Base-by-base conservation (phyloP, 2,329 filamentous ascomycete genomes). In the Paramyrothecium roridum region DNA sequence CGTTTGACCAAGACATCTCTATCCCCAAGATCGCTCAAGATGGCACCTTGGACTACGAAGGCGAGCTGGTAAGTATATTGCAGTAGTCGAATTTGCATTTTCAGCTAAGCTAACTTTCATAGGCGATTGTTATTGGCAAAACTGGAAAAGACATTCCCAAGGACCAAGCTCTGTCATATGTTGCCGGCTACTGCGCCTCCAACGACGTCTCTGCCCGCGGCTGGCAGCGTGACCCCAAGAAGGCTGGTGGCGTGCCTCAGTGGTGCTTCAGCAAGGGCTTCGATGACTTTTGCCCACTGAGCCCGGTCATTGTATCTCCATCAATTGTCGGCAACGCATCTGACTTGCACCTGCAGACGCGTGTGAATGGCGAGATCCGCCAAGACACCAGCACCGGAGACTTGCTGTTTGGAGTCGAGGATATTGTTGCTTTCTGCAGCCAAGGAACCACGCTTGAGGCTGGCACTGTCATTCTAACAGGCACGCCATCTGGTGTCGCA, bases 141-240 rank as follows among this genome's bases (percentile, higher is more conserved):
- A 73, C 78, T 11, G 80, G 77, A 19, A 82, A 81, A 56, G 70
- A 84, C 62, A 75, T 84, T 17, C 59, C 74, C 19, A 70, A 76
- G 49, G 65, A 71, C 0, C 61, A 76, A 1, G 79, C 80, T 1
- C 70, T 77, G 26, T 61, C 67, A 0, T 76, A 82, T 61, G 69
- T 85, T 12, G 77, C 77, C 3, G 82, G 81, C 0, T 74, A 71
- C 50, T 55, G 66, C 8, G 62, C 59, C 40, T 73, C 80, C 47
- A 84, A 85, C 59, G 82, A 84, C 51, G 70, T 84, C n/a, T 82
- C 81, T 0, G 79, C 80, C 0, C 68, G 82, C 12, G 78, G 79
- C 47, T 73, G 75, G 59, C 82, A 85, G 63, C 66, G 79, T 23
- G 80, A 85, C 50, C 80, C 82, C 3, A 67, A 63, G 8, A 70